These are phyloP conservation scores for Pelagophyceae sp. DNA, from an alignment of 352 stramenopile species.

Conservation along the genomic window DNA sequence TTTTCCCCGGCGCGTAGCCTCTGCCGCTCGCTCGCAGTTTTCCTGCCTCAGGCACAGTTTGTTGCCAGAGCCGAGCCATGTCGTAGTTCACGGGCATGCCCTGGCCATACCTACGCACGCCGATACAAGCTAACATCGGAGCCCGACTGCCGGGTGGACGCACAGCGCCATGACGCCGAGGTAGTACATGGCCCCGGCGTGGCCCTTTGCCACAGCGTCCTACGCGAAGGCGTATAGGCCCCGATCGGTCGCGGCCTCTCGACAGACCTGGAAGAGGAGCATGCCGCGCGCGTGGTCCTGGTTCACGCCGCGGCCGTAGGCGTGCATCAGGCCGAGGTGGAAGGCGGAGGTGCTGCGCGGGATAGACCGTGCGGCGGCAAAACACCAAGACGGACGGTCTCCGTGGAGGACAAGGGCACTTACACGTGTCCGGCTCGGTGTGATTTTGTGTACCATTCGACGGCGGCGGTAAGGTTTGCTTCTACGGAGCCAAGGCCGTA, in stretches of 20 bases:
- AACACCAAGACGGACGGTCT: background rate
- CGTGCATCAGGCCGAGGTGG: conserved; percentile 4
- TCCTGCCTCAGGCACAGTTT: no score
- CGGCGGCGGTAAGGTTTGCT: background rate
- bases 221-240: no score
- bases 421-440: background rate
- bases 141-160: no score
- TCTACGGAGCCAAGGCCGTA: background rate
- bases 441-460: background rate
- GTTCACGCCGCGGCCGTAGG: background rate
- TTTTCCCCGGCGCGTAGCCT: no score
- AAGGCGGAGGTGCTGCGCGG: background rate
- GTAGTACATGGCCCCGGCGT: conserved; percentile 5
- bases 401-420: background rate
- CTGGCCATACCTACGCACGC: no score
- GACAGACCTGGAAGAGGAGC: background rate
- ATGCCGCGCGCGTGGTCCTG: background rate
- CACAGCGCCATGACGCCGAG: background rate
- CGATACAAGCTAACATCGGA: no score
- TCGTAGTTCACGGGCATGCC: background rate
- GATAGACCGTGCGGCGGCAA: no score
- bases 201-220: background rate
- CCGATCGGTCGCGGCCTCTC: background rate
- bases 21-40: no score
- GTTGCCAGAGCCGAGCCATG: background rate